Evolutionary conservation across 148 eudicot genomes (phyloP).

Genomic region (Agrostemma githago): DNA sequence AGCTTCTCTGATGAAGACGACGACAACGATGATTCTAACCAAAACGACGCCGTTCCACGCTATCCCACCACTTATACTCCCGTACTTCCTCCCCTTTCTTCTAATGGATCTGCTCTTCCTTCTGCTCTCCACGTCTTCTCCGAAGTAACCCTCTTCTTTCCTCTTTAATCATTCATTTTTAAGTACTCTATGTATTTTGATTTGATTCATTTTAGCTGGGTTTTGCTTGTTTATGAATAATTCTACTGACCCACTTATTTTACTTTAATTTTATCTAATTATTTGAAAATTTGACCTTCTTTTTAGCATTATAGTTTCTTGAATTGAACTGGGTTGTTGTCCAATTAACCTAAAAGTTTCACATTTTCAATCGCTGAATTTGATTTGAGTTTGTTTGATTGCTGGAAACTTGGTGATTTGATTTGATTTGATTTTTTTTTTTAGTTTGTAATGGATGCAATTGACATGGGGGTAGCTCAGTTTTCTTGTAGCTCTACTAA

Average conservation of each 20-base stretch:
- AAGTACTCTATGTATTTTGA: background rate
- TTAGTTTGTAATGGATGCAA: background rate
- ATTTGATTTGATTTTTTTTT: background rate
- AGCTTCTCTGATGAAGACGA: slow-evolving; percentile 48
- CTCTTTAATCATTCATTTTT: background rate
- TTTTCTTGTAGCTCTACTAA: background rate
- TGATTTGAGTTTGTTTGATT: slow-evolving; percentile 1
- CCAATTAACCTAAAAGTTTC: background rate
- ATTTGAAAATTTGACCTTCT: background rate
- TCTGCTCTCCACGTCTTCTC: slow-evolving; percentile 84
- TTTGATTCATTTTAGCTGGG: slow-evolving; percentile 4
- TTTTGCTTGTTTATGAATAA: slow-evolving; percentile 1
- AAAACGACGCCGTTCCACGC: slow-evolving; percentile 31
- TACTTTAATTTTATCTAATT: slow-evolving; percentile 7
- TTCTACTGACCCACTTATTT: slow-evolving; percentile 10
- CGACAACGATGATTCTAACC: slow-evolving; percentile 30
- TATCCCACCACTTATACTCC: slow-evolving; percentile 39
- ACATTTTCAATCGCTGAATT: background rate
- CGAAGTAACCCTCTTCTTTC: slow-evolving; percentile 43
- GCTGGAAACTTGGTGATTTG: too few relatives aligned
- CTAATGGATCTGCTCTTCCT: slow-evolving; percentile 57
- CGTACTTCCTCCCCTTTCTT: slow-evolving; percentile 38
- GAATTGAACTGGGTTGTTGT: background rate
- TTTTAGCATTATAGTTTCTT: background rate
- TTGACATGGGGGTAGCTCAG: background rate